Evolutionary conservation across 2,329 filamentous ascomycete genomes (phyloP).

Genomic region (Epichloe aotearoae): DNA sequence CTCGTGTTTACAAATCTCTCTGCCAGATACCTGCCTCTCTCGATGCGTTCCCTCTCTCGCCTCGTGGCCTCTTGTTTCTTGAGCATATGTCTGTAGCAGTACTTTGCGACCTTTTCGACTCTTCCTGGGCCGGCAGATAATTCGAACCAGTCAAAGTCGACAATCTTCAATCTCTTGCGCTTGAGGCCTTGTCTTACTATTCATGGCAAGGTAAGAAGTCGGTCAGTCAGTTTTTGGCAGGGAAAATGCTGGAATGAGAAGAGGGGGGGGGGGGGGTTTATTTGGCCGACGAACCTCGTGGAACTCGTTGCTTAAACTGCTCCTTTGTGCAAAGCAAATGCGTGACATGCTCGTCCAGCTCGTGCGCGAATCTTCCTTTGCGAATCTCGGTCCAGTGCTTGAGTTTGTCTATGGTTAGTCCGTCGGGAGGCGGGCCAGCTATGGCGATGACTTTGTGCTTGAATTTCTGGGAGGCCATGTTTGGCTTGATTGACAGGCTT

Average conservation of each 20-base stretch:
- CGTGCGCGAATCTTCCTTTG: constrained; percentile 42
- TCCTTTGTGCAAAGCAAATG: constrained; percentile 57
- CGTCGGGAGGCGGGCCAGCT: constrained; percentile 42
- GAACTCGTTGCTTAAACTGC: constrained; percentile 38
- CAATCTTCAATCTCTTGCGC: constrained; percentile 24
- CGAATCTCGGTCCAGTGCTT: constrained; percentile 51
- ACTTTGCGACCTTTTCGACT: background rate
- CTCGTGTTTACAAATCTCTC: constrained; percentile 36
- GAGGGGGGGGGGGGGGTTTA: background rate
- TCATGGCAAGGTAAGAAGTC: background rate
- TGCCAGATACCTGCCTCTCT: constrained; percentile 25
- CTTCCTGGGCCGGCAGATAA: constrained; percentile 23
- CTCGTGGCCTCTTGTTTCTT: constrained; percentile 12
- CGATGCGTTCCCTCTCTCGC: constrained; percentile 20
- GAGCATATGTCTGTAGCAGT: background rate
- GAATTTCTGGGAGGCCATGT: background rate
- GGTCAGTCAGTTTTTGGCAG: too few relatives aligned
- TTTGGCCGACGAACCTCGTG: constrained; percentile 19
- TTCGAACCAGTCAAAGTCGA: constrained; percentile 40
- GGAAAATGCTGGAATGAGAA: too few relatives aligned
- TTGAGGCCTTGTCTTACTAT: constrained; percentile 25
- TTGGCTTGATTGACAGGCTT: background rate
- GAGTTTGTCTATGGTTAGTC: constrained; percentile 40
- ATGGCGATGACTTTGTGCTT: constrained; percentile 32
- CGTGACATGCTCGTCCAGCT: constrained; percentile 45